These are phyloP conservation scores for Rosa chinensis DNA, from an alignment of 306 rosid genomes.

Conservation along the genomic window DNA sequence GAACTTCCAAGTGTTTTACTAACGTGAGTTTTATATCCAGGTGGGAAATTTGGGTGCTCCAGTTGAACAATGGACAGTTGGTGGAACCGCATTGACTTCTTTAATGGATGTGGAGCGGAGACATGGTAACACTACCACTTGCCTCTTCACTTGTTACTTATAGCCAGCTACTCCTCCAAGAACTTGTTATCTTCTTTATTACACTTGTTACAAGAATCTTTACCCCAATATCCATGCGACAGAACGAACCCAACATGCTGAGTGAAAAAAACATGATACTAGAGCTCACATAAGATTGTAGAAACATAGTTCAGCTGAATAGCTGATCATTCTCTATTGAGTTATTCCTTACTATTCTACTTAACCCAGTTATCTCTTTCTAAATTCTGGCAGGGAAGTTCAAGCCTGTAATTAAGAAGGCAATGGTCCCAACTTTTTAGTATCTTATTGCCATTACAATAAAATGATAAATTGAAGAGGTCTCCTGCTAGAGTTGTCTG, in stretches of 20 bases:
- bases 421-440: slow-evolving; percentile 49
- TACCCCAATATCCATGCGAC: neutral
- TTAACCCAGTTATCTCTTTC: neutral
- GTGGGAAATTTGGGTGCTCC: slow-evolving; percentile 78
- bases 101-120: slow-evolving; percentile 92
- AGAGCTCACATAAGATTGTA: neutral
- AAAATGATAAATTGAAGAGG: neutral
- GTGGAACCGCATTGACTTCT: slow-evolving; percentile 84
- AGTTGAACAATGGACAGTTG: slow-evolving; percentile 79
- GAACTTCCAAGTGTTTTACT: neutral
- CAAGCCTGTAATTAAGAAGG: slow-evolving; percentile 94
- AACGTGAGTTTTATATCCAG: slow-evolving; percentile 30
- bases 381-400: slow-evolving; percentile 56
- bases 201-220: neutral
- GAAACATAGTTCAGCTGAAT: neutral
- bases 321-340: neutral
- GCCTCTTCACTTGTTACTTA: neutral
- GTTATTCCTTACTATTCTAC: neutral
- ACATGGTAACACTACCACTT: slow-evolving; percentile 47
- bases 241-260: neutral
- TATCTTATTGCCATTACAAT: neutral
- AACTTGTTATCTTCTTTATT: neutral
- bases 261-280: neutral
- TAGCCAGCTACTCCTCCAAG: neutral
- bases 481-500: neutral